Base-by-base conservation (phyloP, 352 stramenopile species). In the Globisporangium echinulatum region DNA sequence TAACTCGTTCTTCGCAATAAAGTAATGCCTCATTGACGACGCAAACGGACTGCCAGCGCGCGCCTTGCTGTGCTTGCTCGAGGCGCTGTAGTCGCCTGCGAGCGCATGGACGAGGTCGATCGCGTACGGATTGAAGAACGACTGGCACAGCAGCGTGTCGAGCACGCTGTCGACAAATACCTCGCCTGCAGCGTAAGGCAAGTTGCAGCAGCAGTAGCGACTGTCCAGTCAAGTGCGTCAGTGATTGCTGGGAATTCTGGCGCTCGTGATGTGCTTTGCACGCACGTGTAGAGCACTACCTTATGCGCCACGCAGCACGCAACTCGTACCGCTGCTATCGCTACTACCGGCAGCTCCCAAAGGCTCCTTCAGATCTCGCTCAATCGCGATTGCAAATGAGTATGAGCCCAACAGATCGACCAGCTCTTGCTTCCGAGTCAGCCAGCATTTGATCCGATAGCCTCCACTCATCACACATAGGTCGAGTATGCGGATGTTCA, bases 121-220 rank as follows among this genome's bases (percentile, higher is more conserved):
- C 51, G 74, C 68, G 61, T 89, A 89, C 59, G 77, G 77, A 50
- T 87, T 89, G 65, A 87, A 86, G 66, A 87, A 89, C 25, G 79
- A 82, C 59, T 87, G 77, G 53, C 79, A 88, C 9, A 88, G 69
- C 54, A 87, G 63, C 44, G 71, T 82, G 71, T 87, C 77, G 36
- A 89, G 64, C 13, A 82, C 70, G 44, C 64, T 77, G 56, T 85
- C 76, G 19, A 89, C 73, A 49, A 87, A 84, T 42, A 85, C 69
- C 37, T 84, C 75, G 8, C 77, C 79, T 3, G 79, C 76, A 1
- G 79, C 73, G 49, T 82, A 87, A 25, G 25, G 25, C 25, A 25
- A 25, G 25, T 25, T 25, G 25, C 25, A 25, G 25, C 25, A 25
- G 25, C 25, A 25, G 25, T 25, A 25, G 25, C 25, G 25, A 25